phyloP scores from a whole-genome alignment of 768 basidiomycete genomes.

The Saitozyma sp. region DNA sequence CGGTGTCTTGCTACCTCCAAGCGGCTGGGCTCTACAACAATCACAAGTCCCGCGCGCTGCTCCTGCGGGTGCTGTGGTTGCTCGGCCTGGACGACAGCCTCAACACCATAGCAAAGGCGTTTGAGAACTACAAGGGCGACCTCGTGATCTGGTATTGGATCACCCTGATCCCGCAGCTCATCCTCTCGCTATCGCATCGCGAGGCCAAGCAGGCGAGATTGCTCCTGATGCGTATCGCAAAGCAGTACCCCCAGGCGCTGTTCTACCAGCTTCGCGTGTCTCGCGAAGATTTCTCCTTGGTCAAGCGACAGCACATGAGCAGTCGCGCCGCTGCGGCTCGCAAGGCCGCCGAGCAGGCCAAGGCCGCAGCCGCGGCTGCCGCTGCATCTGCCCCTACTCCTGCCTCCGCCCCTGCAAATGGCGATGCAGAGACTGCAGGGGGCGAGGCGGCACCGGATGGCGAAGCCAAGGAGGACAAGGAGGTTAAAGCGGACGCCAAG shows the following conservation, averaged over 20 bases:
- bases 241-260: slow-evolving; percentile 88
- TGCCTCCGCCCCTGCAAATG: neutral
- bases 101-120: slow-evolving; percentile 55
- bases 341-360: slow-evolving; percentile 24
- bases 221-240: slow-evolving; percentile 83
- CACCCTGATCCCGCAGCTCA: slow-evolving; percentile 89
- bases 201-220: slow-evolving; percentile 91
- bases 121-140: slow-evolving; percentile 94
- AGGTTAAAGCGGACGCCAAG: neutral
- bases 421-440: slow-evolving; percentile 1
- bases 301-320: slow-evolving; percentile 48
- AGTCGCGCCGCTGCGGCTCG: slow-evolving; percentile 20
- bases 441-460: neutral
- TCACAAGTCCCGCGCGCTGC: slow-evolving; percentile 84
- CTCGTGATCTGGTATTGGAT: slow-evolving; percentile 99
- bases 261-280: slow-evolving; percentile 92
- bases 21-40: slow-evolving; percentile 94
- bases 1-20: slow-evolving; percentile 96
- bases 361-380: slow-evolving; percentile 23
- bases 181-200: slow-evolving; percentile 80
- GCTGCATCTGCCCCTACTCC: slow-evolving; percentile 1
- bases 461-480: neutral
- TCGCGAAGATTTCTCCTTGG: slow-evolving; percentile 64
- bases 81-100: slow-evolving; percentile 81
- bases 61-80: slow-evolving; percentile 93